Conservation (phyloP, 345 rosid genomes). For the Isatis tinctoria region DNA sequence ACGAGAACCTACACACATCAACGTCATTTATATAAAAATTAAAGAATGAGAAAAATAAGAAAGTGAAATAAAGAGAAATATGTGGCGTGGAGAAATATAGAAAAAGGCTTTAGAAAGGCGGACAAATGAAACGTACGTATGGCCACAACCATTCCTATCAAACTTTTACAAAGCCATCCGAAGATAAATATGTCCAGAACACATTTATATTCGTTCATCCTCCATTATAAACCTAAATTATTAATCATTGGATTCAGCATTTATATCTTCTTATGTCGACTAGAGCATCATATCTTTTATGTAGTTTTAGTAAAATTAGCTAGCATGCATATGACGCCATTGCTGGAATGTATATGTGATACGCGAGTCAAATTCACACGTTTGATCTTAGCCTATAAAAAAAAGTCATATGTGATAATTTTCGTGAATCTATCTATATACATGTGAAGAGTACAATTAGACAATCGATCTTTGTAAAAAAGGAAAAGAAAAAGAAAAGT, state of each 20-base stretch:
- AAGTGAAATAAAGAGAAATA: constrained; percentile 17
- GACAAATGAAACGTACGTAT: constrained; percentile 9
- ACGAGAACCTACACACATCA: background rate
- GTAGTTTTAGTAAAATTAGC: background rate
- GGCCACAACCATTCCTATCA: constrained; percentile 27
- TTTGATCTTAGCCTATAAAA: background rate
- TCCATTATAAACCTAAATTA: background rate
- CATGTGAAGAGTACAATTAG: too few relatives aligned
- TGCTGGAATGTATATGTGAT: background rate
- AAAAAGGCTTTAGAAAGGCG: background rate
- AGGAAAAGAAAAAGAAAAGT: too few relatives aligned
- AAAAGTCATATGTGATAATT: too few relatives aligned
- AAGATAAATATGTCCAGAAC: background rate
- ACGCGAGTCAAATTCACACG: background rate
- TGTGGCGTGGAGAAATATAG: constrained; percentile 21
- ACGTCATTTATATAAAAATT: background rate
- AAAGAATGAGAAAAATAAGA: background rate
- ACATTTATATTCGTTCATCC: background rate
- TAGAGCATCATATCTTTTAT: background rate
- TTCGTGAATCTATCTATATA: too few relatives aligned
- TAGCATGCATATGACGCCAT: background rate
- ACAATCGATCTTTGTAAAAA: too few relatives aligned
- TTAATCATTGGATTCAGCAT: background rate
- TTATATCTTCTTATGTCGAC: background rate
- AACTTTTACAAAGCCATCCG: constrained; percentile 6